Evolutionary conservation across 2,329 filamentous ascomycete species (phyloP).

Genomic region (Chaetomium strumarium): DNA sequence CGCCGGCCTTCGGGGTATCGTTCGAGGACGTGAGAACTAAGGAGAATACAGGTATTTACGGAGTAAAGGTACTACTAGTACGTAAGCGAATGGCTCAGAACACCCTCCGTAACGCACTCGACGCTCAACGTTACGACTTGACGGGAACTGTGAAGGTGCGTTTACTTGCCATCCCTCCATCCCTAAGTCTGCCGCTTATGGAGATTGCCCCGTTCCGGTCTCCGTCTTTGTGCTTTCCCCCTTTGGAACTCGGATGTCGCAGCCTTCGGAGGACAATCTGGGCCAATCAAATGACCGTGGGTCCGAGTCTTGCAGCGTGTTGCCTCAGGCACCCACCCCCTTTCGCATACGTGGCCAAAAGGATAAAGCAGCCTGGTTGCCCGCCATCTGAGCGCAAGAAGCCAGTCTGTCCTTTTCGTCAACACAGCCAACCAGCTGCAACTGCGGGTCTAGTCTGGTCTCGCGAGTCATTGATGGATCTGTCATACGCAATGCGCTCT

Average conservation of each 20-base stretch:
- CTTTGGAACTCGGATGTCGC: constrained; percentile 21
- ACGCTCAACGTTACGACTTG: too few relatives aligned
- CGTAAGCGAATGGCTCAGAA: too few relatives aligned
- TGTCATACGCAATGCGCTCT: constrained; percentile 25
- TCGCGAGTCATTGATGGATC: constrained; percentile 25
- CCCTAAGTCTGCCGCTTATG: constrained; percentile 1
- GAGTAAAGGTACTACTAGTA: too few relatives aligned
- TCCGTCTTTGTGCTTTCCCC: constrained; percentile 16
- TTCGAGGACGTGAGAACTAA: not conserved
- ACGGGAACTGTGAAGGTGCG: too few relatives aligned
- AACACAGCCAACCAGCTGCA: constrained; percentile 18
- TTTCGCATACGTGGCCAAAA: constrained; percentile 25
- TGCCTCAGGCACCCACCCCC: constrained; percentile 25
- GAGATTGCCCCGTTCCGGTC: constrained; percentile 6
- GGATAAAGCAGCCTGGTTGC: constrained; percentile 25
- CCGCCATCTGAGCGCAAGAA: constrained; percentile 18
- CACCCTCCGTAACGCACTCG: too few relatives aligned
- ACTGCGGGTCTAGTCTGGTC: constrained; percentile 14
- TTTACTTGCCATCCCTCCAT: too few relatives aligned
- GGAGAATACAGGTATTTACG: too few relatives aligned
- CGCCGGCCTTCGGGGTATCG: too few relatives aligned
- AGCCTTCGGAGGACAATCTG: constrained; percentile 14
- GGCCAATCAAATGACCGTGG: constrained; percentile 20
- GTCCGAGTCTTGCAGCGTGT: not conserved
- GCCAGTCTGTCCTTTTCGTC: constrained; percentile 25